phyloP scores from a whole-genome alignment of 331 rosid species.

The Stylosanthes scabra region DNA sequence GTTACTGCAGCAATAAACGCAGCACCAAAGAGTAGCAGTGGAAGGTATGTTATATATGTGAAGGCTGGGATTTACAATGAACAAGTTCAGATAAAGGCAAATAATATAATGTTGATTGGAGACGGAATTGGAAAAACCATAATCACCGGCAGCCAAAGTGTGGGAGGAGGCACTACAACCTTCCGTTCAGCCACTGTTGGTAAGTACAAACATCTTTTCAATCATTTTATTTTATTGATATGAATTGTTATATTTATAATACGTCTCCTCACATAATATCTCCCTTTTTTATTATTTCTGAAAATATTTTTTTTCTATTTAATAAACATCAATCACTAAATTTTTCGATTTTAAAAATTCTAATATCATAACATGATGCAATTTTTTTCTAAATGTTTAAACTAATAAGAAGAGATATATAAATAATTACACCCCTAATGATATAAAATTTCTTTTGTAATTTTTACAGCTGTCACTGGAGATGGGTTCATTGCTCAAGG shows the following conservation, averaged over 20 bases:
- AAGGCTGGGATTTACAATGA: constrained; percentile 31
- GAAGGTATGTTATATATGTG: constrained; percentile 32
- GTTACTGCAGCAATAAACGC: constrained; percentile 25
- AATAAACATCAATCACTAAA: too few species aligned
- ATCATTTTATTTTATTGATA: not conserved
- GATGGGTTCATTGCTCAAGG: constrained; percentile 37
- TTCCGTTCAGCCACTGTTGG: constrained; percentile 36
- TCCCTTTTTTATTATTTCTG: too few species aligned
- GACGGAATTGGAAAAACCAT: constrained; percentile 43
- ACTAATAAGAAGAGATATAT: too few species aligned
- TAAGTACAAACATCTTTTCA: not conserved
- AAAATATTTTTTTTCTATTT: too few species aligned
- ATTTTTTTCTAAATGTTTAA: too few species aligned
- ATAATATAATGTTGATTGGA: constrained; percentile 39
- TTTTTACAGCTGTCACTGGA: constrained; percentile 31
- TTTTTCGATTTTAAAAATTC: too few species aligned
- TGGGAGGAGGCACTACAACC: constrained; percentile 44
- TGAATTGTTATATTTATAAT: not conserved
- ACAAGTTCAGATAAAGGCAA: constrained; percentile 20
- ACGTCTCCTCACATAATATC: too few species aligned
- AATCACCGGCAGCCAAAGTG: constrained; percentile 40
- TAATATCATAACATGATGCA: too few species aligned
- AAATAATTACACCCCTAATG: too few species aligned
- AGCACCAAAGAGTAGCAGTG: constrained; percentile 22
- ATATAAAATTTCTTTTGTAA: not conserved